Base-by-base conservation (phyloP, 768 basidiomycete genomes). In the Crepidotus variabilis region DNA sequence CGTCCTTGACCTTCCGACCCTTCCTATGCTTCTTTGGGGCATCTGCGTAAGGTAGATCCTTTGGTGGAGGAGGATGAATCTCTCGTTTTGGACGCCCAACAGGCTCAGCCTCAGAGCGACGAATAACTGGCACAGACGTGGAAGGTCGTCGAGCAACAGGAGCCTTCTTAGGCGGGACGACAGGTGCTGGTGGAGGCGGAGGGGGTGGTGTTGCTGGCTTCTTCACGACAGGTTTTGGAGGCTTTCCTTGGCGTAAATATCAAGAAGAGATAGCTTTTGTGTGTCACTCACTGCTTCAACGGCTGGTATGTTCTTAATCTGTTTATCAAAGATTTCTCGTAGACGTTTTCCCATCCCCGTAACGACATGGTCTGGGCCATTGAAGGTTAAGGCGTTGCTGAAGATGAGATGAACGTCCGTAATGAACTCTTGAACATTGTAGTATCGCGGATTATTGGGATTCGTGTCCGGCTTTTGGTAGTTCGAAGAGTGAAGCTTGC, bases 21-120 rank as follows among this genome's bases (percentile, higher is more conserved):
- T 84, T 86, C 59, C 85, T 79, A 54, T 78, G 71, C 69, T 87
- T 87, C 75, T 86, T 88, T 28, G 90, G 86, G 2, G 67, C 78
- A 67, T 92, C 91, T 11, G 83, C 83, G 67, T 96, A 97, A 0
- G 88, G 82, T 9, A 94, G 71, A 64, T 98, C 96, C 71, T 94
- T 95, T 0, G 94, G 86, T 20, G 93, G 89, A 10, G 95, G 96
- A 2, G 96, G 92, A 67, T 98, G 96, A 24, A 98, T 95, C 71
- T 99, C 97, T 53, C 97, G 91, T 75, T 98, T 98, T 1, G 96
- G 96, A n/a, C 97, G 86, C 21, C 82, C 81, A 22, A 79, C 68
- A 21, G 72, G 75, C 58, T 78, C 76, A 24, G 80, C 78, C 5
- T 92, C 91, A 22, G 86, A 88, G 47, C 93, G 90, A 54, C 93